A percentile compares a stretch with the other conserved stretches of the same genome.
These are phyloP conservation scores for Agapanthus africanus DNA, from an alignment of 106 monocot species.

Conservation along the genomic window DNA sequence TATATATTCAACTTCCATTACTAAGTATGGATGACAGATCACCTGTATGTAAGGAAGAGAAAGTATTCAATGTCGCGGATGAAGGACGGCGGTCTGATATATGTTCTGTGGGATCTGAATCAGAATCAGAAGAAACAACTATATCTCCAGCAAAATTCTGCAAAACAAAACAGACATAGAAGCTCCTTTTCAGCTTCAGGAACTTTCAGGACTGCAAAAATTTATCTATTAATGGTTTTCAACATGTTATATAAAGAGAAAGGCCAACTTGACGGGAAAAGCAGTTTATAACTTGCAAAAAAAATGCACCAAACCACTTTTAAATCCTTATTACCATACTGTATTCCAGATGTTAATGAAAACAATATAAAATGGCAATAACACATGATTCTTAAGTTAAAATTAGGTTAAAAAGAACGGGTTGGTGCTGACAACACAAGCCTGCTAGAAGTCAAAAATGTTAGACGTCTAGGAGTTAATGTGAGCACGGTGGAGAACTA, in stretches of 20 bases:
- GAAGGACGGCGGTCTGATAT: constrained; percentile 9
- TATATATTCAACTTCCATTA: background rate
- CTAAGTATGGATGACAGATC: background rate
- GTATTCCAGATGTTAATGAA: background rate
- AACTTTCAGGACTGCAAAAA: background rate
- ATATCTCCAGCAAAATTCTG: constrained; percentile 32
- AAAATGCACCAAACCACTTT: background rate
- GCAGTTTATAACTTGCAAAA: background rate
- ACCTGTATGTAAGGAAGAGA: constrained; percentile 20
- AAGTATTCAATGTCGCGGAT: constrained; percentile 16
- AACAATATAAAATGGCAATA: background rate
- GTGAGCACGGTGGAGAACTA: background rate
- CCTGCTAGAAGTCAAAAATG: background rate
- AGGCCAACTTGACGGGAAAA: background rate
- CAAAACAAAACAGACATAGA: constrained; percentile 1
- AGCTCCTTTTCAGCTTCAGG: background rate
- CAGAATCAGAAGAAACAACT: constrained; percentile 40
- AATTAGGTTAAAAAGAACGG: background rate
- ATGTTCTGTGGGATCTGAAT: constrained; percentile 21
- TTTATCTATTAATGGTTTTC: background rate
- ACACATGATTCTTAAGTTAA: background rate
- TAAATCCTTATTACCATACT: background rate
- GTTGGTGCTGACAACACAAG: background rate
- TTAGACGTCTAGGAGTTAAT: background rate
- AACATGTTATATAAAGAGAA: background rate